Conservation (phyloP, 768 basidiomycete genomes). For the Podaxis sp. region DNA sequence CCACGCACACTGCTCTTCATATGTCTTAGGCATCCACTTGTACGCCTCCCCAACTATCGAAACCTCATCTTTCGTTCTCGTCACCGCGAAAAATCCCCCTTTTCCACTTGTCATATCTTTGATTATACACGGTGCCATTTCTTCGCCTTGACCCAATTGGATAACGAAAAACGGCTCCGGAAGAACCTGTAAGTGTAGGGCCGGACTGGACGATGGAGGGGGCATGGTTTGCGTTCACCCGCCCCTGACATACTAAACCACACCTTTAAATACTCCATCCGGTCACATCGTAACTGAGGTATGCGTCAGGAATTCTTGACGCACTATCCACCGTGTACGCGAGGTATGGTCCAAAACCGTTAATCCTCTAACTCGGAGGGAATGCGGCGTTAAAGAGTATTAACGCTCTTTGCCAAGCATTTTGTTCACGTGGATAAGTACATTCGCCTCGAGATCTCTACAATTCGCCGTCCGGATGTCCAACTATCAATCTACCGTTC, state of each 20-base stretch:
- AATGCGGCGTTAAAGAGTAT: constrained; percentile 26
- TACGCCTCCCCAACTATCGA: constrained; percentile 54
- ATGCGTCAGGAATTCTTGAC: background rate
- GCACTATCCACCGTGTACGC: background rate
- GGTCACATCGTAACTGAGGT: background rate
- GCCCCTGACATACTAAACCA: background rate
- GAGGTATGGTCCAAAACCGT: background rate
- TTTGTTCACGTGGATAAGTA: constrained; percentile 1
- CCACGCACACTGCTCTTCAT: constrained; percentile 46
- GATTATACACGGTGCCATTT: constrained; percentile 35
- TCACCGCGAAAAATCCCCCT: constrained; percentile 49
- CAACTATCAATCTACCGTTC: background rate
- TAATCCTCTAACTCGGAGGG: constrained; percentile 16
- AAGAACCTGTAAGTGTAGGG: constrained; percentile 48
- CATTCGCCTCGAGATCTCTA: background rate
- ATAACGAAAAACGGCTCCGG: constrained; percentile 44
- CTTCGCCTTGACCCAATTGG: constrained; percentile 37
- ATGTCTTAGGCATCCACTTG: constrained; percentile 33
- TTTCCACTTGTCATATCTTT: constrained; percentile 27
- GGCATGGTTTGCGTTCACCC: constrained; percentile 28
- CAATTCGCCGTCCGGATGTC: background rate
- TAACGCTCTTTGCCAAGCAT: constrained; percentile 2
- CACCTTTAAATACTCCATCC: constrained; percentile 2
- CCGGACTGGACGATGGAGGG: constrained; percentile 45
- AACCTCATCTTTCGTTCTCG: constrained; percentile 59